A percentile compares a stretch with the other conserved stretches of the same genome.
phyloP scores from a whole-genome alignment of 345 rosid genomes.

The Limnanthes douglasii region DNA sequence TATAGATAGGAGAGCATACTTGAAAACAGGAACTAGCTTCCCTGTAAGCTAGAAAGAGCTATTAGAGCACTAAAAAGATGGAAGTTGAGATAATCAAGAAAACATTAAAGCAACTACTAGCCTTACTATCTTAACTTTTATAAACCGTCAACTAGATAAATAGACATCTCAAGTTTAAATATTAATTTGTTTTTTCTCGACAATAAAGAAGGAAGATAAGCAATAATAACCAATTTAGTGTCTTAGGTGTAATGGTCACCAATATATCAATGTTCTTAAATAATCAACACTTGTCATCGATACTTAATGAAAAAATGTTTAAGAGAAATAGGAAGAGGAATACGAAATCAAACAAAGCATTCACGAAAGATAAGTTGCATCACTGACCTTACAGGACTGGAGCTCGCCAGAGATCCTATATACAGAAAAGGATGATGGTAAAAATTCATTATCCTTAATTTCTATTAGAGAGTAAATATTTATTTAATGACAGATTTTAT shows the following conservation, averaged over 20 bases:
- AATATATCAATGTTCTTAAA: background rate
- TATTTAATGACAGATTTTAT: too few species aligned
- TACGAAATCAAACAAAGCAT: background rate
- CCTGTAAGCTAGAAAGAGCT: conserved; percentile 6
- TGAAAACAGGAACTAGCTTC: conserved; percentile 6
- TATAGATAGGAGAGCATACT: conserved; percentile 4
- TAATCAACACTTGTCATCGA: background rate
- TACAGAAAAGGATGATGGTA: background rate
- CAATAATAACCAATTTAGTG: too few species aligned
- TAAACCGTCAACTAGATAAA: too few species aligned
- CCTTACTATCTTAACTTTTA: too few species aligned
- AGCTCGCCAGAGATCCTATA: conserved; percentile 9
- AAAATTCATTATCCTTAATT: too few species aligned
- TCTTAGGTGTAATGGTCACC: too few species aligned
- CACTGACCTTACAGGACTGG: conserved; percentile 11
- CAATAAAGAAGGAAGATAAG: background rate
- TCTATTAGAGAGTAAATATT: too few species aligned
- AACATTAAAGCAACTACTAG: background rate
- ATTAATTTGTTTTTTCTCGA: background rate
- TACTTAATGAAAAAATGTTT: too few species aligned
- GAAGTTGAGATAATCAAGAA: background rate
- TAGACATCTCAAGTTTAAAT: background rate
- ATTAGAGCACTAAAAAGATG: background rate
- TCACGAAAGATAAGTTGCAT: background rate
- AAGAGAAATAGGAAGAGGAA: background rate